A percentile compares a stretch with the other conserved stretches of the same genome.
Evolutionary conservation across 805 yeast genomes (phyloP).

Genomic region (Nakazawaea pomicola): DNA sequence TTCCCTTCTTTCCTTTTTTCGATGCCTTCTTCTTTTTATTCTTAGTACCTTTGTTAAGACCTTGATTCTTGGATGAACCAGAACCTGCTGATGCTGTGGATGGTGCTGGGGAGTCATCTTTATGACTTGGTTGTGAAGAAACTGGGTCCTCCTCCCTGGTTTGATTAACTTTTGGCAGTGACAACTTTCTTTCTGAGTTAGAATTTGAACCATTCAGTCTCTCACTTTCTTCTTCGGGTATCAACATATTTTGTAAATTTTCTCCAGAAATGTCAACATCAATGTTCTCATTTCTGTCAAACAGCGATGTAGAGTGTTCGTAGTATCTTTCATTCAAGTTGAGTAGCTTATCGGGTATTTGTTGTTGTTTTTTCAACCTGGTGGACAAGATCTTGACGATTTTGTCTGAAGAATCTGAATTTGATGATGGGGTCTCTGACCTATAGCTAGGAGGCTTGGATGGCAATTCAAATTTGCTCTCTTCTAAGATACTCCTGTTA

Average conservation of each 20-base stretch:
- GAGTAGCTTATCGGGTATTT: constrained; percentile 11
- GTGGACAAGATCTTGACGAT: not conserved
- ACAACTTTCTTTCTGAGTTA: not conserved
- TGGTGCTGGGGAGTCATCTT: not conserved
- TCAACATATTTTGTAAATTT: constrained; percentile 5
- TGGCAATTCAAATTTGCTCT: constrained; percentile 1
- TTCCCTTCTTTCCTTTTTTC: constrained; percentile 4
- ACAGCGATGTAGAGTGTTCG: constrained; percentile 12
- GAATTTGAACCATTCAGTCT: not conserved
- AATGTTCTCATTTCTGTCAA: constrained; percentile 8
- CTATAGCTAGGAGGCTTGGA: constrained; percentile 12
- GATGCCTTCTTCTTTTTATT: constrained; percentile 9
- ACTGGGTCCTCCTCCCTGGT: not conserved
- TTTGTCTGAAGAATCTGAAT: constrained; percentile 8
- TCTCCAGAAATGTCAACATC: not conserved
- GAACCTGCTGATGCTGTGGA: not conserved
- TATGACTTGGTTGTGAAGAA: not conserved
- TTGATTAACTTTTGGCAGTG: not conserved
- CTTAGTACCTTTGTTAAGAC: not conserved
- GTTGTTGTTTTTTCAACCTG: constrained; percentile 7
- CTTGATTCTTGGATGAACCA: not conserved
- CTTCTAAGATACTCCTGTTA: not conserved
- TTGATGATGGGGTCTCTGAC: constrained; percentile 3
- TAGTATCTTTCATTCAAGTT: constrained; percentile 11
- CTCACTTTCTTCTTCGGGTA: not conserved